Percentiles rank a stretch among this genome's conserved stretches.
phyloP scores from a whole-genome alignment of 768 basidiomycete species.

The Amanita pallidorosea region DNA sequence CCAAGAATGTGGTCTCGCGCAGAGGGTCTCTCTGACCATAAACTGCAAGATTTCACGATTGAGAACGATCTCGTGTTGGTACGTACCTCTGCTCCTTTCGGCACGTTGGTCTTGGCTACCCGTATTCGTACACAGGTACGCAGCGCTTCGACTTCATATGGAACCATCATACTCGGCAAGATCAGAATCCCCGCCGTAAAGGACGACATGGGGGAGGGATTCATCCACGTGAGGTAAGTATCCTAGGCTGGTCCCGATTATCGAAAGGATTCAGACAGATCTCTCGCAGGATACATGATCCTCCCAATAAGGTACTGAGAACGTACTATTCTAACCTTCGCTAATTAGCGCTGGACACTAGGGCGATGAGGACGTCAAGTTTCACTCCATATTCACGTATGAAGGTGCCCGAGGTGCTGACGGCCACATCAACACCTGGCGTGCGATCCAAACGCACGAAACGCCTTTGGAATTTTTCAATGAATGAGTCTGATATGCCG shows the following conservation, averaged over 20 bases:
- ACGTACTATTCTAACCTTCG: not conserved
- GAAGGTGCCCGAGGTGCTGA: slow-evolving; percentile 38
- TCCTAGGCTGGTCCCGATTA: not conserved
- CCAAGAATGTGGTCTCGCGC: slow-evolving; percentile 65
- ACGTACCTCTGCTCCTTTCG: slow-evolving; percentile 5
- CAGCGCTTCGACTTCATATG: slow-evolving; percentile 51
- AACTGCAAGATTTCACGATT: slow-evolving; percentile 42
- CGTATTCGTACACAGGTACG: slow-evolving; percentile 33
- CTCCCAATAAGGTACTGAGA: slow-evolving; percentile 52
- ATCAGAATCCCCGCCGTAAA: slow-evolving; percentile 58
- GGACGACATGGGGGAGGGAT: slow-evolving; percentile 54
- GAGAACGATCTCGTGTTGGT: slow-evolving; percentile 33
- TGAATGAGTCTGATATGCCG: slow-evolving; percentile 28
- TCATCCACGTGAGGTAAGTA: slow-evolving; percentile 57
- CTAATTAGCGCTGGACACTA: slow-evolving; percentile 15
- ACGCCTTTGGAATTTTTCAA: slow-evolving; percentile 63
- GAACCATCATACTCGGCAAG: slow-evolving; percentile 68
- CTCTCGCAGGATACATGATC: slow-evolving; percentile 55
- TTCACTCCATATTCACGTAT: slow-evolving; percentile 64
- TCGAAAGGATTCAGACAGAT: not conserved
- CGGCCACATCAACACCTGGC: slow-evolving; percentile 44
- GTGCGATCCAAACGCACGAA: slow-evolving; percentile 50
- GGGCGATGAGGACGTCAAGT: slow-evolving; percentile 55
- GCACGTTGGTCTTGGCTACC: slow-evolving; percentile 17
- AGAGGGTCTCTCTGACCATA: slow-evolving; percentile 33